Evolutionary conservation across 1,139 yeast species (phyloP), one percentile per base, ranked within the genome.

Genomic region (Diutina siamensis): DNA sequence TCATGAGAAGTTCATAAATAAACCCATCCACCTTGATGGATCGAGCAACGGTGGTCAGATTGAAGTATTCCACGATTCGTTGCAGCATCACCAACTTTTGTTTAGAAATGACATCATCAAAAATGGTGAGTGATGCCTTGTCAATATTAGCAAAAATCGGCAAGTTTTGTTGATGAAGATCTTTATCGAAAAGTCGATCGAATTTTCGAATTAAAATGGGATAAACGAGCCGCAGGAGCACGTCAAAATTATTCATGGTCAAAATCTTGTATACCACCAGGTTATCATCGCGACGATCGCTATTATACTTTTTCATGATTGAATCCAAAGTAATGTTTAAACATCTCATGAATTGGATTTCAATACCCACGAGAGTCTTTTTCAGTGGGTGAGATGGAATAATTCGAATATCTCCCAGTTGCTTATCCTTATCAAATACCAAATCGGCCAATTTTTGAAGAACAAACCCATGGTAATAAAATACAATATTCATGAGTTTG

Each of bases 261-360:
- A 71, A 57, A 1, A 71, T 64, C 50, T 71, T 70, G 55, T 59
- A 71, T 9, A 62, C 57, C 1, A 49, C 42, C 13, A 44, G 22
- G 47, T 67, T 57, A 49, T 71, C 74, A 12, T 66, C 56, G 19
- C 32, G 32, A 5, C 42, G 32, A 18, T 38, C 32, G 20, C 21
- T 38, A 34, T 61, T 62, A 49, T 68, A 71, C 50, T 59, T 67
- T 50, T 74, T 70, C 54, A 76, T 60, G 35, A 74, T 66, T 7
- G 76, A 67, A 49, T 77, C 79, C 13, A 75, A 53, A 2, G 75
- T 59, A 5, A 72, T 63, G 46, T 72, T 74, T 56, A 77, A 65
- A 17, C 80, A 72, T 46, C 71, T 58, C 51, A 75, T 60, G 50
- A 76, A 75, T 52, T 74, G 76, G 38, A 64, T 61, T 52, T 75